Base-by-base conservation (phyloP, 257 asterid species). In the Marsdenia floribunda region DNA sequence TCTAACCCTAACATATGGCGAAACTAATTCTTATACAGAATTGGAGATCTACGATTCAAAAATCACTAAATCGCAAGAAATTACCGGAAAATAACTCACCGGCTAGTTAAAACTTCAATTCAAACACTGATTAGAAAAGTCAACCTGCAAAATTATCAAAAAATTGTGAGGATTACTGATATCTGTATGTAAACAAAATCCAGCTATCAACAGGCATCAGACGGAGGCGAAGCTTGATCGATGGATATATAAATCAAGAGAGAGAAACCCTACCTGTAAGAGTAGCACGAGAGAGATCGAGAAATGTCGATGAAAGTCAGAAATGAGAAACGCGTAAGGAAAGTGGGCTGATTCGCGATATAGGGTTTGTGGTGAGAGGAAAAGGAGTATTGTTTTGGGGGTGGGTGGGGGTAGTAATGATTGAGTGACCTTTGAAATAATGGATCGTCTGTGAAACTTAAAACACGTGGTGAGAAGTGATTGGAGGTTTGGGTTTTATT, bases 391-490 rank as follows among this genome's bases (percentile, higher is more conserved):
- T 15, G 5, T 6, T 29, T 5, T 42, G 47, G 47, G 47, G 47
- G 47, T 42, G 47, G 47, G 47, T 44, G 47, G 55, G 3, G 61
- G 2, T 6, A 44, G 15, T 6, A 8, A 53, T 21, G 78, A 55
- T 60, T 61, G 68, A 68, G 5, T 64, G 77, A 55, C 71, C 83
- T 71, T 66, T 77, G 61, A 59, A 75, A 78, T 74, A 40, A 54
- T 68, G 61, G 73, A 75, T 12, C 2, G 12, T 44, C 2, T 33
- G 68, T 72, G 70, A 67, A 29, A 19, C 52, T 44, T 42, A 21
- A 58, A 7, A 57, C 72, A 76, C 90, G 83, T 82, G 85, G 73
- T 46, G 19, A 26, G 4, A 16, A 3, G 3, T 63, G 26, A 82
- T 53, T 87, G 89, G 85, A 40, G 1, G 38, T 6, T 0, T 21